phyloP scores from a whole-genome alignment of 345 rosid genomes.

The Gossypium turneri region DNA sequence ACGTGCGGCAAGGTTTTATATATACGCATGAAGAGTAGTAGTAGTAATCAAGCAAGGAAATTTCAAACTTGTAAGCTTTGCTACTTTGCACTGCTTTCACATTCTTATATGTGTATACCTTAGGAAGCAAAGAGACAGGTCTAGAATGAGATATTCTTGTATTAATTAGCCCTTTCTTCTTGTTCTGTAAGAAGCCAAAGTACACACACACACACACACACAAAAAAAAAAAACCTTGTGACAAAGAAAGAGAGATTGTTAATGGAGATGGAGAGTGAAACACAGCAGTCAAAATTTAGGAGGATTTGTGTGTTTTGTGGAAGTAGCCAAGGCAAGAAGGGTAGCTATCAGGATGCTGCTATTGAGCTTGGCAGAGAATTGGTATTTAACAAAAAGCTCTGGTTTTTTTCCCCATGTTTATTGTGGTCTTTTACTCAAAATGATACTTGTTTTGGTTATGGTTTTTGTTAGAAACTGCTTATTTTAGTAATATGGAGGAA shows the following conservation, averaged over 20 bases:
- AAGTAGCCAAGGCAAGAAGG: slow-evolving; percentile 81
- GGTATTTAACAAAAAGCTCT: slow-evolving; percentile 33
- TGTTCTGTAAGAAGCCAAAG: slow-evolving; percentile 9
- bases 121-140: slow-evolving; percentile 20
- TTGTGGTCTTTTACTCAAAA: slow-evolving; percentile 8
- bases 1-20: slow-evolving; percentile 58
- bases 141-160: slow-evolving; percentile 15
- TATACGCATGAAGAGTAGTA: slow-evolving; percentile 24
- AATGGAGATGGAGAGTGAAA: slow-evolving; percentile 48
- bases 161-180: slow-evolving; percentile 16
- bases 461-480: slow-evolving; percentile 8
- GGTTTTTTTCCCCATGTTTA: background rate
- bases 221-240: background rate
- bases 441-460: background rate
- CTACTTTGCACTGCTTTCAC: slow-evolving; percentile 15
- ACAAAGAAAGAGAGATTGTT: slow-evolving; percentile 5
- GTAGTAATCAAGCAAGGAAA: slow-evolving; percentile 20
- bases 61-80: slow-evolving; percentile 1
- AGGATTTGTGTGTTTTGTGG: slow-evolving; percentile 88
- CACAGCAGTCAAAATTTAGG: slow-evolving; percentile 51
- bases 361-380: slow-evolving; percentile 76
- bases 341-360: slow-evolving; percentile 87
- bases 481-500: background rate
- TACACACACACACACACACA: background rate
- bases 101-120: slow-evolving; percentile 4